Base-by-base conservation (phyloP, 768 basidiomycete species). In the Leccinum aurantiacum region DNA sequence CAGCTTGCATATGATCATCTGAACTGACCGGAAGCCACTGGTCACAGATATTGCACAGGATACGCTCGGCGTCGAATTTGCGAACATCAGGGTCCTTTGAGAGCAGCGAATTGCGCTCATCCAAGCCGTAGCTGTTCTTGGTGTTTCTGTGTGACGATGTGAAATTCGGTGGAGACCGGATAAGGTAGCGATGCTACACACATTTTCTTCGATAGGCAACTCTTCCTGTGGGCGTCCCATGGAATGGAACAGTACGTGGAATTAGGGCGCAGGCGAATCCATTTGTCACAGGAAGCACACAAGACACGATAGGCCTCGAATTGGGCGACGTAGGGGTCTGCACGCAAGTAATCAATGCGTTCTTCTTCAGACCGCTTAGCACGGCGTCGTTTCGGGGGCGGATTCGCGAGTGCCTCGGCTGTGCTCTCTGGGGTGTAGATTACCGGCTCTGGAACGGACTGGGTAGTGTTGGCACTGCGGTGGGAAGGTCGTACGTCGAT, bases 211-310 rank as follows among this genome's bases (percentile, higher is more conserved):
- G 88, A 85, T 50, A 92, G 74, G 74, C 90, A 91, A 69, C 88
- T 89, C 76, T 90, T 91, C 46, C 90, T 78, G 68, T 92, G 90
- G 3, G 90, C 90, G 69, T 91, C 89, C 90, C 90, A 92, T 0
- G 90, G 90, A 56, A 92, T 91, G n/a, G 86, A 88, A 67, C 90
- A 93, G 66, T 91, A 93, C 0, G 90, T 91, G 56, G 90, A 91
- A 71, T 93, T 93, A 48, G 90, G 89, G 8, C 90, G 81, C n/a
- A 92, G 78, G 15, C 91, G 81, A 63, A 92, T 91, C 90, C 90
- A 92, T 70, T 90, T 91, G 72, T 91, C 86, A 75, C 90, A 93
- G 5, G 82, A 84, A 50, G 85, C 87, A 72, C 90, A 91, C 10
- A 91, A 79, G 35, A 91, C 89, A 10, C 89, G 82, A 69, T 91